Evolutionary conservation across 225 moss, liverwort and hornwort genomes (phyloP).

Genomic region (Anthoceros angustus): DNA sequence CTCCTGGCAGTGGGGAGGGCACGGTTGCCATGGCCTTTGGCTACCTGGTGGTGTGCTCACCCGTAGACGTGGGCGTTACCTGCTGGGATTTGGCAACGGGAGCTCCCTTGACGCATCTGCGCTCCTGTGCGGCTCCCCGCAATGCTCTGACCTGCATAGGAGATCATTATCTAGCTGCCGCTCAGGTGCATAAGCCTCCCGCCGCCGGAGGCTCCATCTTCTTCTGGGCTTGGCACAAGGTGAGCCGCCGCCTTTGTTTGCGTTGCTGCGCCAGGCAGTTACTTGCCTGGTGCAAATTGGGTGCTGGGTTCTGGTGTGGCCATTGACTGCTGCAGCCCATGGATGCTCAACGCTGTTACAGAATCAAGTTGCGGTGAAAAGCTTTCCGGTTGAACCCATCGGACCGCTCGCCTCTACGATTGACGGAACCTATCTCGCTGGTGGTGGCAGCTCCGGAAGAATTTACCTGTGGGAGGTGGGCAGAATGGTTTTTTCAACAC

Average conservation of each 20-base stretch:
- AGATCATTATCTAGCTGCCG: conserved; percentile 70
- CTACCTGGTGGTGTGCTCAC: conserved; percentile 71
- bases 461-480: conserved; percentile 98
- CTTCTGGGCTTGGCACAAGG: conserved; percentile 99
- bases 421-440: conserved; percentile 91
- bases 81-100: conserved; percentile 83
- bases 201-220: conserved; percentile 62
- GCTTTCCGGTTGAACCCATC: conserved; percentile 87
- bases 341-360: conserved; percentile 18
- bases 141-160: conserved; percentile 76
- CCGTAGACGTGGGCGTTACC: conserved; percentile 84
- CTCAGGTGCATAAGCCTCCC: conserved; percentile 70
- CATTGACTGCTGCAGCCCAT: neutral
- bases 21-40: too few relatives aligned
- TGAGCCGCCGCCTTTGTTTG: conserved; percentile 10
- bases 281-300: neutral
- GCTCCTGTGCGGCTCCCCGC: conserved; percentile 74
- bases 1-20: too few relatives aligned
- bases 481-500: neutral
- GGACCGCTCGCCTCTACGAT: conserved; percentile 69
- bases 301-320: neutral
- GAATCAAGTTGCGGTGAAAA: conserved; percentile 96
- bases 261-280: neutral
- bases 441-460: conserved; percentile 83
- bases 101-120: conserved; percentile 54